These are phyloP conservation scores for Aspergillus persii DNA, from an alignment of 2,329 filamentous ascomycete genomes.

Conservation along the genomic window DNA sequence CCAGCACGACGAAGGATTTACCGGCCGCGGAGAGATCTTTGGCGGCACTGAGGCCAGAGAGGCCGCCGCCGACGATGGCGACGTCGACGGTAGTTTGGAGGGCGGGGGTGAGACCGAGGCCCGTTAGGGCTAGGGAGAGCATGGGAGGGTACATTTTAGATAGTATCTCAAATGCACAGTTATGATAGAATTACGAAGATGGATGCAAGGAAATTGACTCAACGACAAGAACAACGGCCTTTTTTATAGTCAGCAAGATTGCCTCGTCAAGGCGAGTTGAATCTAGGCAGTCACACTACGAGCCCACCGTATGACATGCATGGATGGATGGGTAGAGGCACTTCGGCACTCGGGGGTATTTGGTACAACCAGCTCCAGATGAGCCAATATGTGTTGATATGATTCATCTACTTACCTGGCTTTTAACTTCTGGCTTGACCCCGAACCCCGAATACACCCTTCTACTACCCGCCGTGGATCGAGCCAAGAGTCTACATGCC, in stretches of 20 bases:
- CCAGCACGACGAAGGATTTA: slow-evolving; percentile 12
- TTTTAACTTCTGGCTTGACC: no score
- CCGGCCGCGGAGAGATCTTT: slow-evolving; percentile 10
- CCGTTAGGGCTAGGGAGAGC: not conserved
- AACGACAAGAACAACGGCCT: not conserved
- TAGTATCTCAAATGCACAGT: no score
- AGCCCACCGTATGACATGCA: not conserved
- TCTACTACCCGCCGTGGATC: no score
- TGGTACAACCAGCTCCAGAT: no score
- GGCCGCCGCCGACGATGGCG: slow-evolving; percentile 5
- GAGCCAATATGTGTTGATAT: no score
- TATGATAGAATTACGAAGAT: no score
- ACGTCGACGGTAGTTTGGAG: not conserved
- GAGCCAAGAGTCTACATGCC: no score
- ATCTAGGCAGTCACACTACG: not conserved
- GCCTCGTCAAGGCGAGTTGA: not conserved
- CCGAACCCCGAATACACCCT: no score
- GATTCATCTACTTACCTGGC: no score
- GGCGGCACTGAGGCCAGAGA: slow-evolving; percentile 6
- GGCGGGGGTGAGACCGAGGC: not conserved
- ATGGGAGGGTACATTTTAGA: not conserved
- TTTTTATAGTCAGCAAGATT: not conserved
- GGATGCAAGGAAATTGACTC: no score
- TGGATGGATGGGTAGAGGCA: not conserved
- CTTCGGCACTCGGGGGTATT: no score